These are phyloP conservation scores for Marvania coccoides DNA, from an alignment of 139 green algal species.

Conservation along the genomic window DNA sequence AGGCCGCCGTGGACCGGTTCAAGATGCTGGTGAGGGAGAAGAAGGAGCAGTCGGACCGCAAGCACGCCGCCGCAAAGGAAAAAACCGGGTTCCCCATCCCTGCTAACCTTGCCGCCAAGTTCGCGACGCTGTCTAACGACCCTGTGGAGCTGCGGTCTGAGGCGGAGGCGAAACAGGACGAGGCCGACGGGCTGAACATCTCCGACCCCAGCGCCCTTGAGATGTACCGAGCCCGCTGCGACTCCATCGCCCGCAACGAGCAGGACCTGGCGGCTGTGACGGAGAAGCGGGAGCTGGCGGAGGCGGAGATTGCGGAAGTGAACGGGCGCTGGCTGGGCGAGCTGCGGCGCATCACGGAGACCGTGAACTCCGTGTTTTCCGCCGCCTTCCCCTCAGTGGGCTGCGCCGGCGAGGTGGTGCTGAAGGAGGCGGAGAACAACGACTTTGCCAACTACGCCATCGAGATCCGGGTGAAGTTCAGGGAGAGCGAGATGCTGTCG, in stretches of 20 bases:
- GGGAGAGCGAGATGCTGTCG: constrained; percentile 65
- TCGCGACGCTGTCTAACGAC: neutral
- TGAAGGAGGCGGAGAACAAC: constrained; percentile 44
- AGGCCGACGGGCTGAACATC: constrained; percentile 56
- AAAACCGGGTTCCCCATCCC: neutral
- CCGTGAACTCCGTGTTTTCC: constrained; percentile 72
- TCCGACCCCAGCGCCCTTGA: constrained; percentile 64
- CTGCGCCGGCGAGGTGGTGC: constrained; percentile 66
- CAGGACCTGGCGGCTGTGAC: constrained; percentile 4
- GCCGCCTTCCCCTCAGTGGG: constrained; percentile 70
- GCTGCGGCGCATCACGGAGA: constrained; percentile 55
- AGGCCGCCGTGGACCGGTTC: neutral
- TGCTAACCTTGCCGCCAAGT: neutral
- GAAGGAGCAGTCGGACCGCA: constrained; percentile 6
- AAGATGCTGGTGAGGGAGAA: neutral
- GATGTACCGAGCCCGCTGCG: constrained; percentile 28
- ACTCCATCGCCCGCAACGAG: neutral
- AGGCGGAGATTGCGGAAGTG: constrained; percentile 17
- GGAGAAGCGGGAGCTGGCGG: constrained; percentile 1
- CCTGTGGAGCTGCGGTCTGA: neutral
- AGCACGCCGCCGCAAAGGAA: neutral
- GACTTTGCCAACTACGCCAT: constrained; percentile 71
- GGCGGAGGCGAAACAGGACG: neutral
- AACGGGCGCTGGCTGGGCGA: constrained; percentile 72
- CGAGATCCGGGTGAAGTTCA: constrained; percentile 72